Conservation (phyloP, 345 rosid species). For the Brassica nigra region DNA sequence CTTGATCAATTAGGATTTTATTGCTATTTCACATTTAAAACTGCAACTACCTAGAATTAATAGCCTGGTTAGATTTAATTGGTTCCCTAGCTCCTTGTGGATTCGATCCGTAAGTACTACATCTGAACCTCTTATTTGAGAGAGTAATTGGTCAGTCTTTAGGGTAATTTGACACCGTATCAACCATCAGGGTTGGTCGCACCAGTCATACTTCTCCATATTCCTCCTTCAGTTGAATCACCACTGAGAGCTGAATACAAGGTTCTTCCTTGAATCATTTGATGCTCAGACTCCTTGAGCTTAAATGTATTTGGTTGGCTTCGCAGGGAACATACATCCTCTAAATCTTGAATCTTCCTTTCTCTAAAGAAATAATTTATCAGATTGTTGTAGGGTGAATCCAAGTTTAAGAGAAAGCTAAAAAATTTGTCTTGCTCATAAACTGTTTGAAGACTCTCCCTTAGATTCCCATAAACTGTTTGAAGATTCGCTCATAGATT, state of each 20-base stretch:
- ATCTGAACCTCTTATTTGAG: too few relatives aligned
- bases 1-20: too few relatives aligned
- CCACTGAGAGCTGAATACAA: not conserved
- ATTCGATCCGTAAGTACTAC: too few relatives aligned
- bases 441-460: not conserved
- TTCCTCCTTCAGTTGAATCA: too few relatives aligned
- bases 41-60: too few relatives aligned
- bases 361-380: not conserved
- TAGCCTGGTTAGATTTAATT: too few relatives aligned
- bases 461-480: not conserved
- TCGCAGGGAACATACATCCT: not conserved
- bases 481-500: not conserved
- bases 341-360: not conserved
- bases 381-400: not conserved
- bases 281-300: not conserved
- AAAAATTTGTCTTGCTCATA: not conserved
- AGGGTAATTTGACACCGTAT: too few relatives aligned
- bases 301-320: not conserved
- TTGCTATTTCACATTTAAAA: too few relatives aligned
- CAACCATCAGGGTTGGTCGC: not conserved
- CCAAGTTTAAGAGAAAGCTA: not conserved
- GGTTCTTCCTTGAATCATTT: not conserved
- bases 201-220: too few relatives aligned
- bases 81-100: too few relatives aligned
- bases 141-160: too few relatives aligned